These are phyloP conservation scores for Melaleuca quinquenervia DNA, from an alignment of 345 rosid species.

Conservation along the genomic window DNA sequence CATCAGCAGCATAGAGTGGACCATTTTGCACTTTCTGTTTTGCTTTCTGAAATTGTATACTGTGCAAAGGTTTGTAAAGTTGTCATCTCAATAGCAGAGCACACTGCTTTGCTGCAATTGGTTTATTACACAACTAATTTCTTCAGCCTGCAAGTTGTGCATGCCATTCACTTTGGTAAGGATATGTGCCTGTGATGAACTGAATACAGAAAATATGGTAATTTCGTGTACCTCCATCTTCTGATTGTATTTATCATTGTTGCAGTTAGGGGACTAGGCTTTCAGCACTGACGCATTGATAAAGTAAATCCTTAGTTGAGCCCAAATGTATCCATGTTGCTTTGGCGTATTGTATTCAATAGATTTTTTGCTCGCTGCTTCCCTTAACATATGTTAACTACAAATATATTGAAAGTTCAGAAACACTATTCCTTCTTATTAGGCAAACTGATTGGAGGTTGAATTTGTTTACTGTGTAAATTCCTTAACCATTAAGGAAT, in stretches of 20 bases:
- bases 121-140: background rate
- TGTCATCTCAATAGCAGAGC: background rate
- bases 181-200: background rate
- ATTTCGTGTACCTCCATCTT: background rate
- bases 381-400: background rate
- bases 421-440: background rate
- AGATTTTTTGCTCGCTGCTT: background rate
- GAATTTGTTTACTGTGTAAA: background rate
- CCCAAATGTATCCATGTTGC: background rate
- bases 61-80: background rate
- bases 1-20: background rate
- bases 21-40: background rate
- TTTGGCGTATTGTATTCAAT: background rate
- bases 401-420: background rate
- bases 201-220: background rate
- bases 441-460: background rate
- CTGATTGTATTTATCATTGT: background rate
- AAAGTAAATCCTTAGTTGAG: background rate
- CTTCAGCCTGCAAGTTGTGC: background rate
- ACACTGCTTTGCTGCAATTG: background rate
- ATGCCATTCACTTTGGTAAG: background rate
- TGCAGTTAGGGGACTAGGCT: background rate
- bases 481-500: background rate
- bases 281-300: background rate
- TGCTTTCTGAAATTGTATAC: background rate